Conservation (phyloP, 2,329 filamentous ascomycete species). For the Gremmenia infestans region DNA sequence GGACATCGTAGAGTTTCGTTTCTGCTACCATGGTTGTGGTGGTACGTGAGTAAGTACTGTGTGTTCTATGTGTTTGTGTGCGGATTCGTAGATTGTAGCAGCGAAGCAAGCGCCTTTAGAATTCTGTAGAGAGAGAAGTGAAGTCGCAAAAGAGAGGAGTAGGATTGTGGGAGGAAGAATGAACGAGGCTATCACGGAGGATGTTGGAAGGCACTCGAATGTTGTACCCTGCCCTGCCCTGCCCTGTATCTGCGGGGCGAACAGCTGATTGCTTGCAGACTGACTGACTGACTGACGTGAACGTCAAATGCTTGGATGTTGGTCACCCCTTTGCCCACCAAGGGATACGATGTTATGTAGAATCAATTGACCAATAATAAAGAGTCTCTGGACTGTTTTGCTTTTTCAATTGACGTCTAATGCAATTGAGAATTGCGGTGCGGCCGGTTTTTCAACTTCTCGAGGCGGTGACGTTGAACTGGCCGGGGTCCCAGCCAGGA, state of each 20-base stretch:
- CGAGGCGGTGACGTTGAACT: slow-evolving; percentile 1
- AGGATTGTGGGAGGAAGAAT: background rate
- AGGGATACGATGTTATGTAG: background rate
- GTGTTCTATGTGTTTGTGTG: background rate
- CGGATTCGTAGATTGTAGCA: background rate
- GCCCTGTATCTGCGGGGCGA: background rate
- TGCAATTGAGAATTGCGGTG: slow-evolving; percentile 2
- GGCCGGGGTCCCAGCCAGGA: background rate
- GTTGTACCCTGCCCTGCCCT: background rate
- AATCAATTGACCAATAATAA: slow-evolving; percentile 20
- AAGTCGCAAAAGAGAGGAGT: background rate
- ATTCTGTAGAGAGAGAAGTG: background rate
- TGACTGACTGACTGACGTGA: background rate
- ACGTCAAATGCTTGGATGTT: background rate
- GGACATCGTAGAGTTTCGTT: slow-evolving; percentile 88
- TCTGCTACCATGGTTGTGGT: slow-evolving; percentile 74
- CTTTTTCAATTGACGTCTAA: slow-evolving; percentile 4
- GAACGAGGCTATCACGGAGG: background rate
- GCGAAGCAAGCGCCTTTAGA: background rate
- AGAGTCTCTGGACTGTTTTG: background rate
- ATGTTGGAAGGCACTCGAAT: slow-evolving; percentile 4
- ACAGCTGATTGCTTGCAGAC: slow-evolving; percentile 21
- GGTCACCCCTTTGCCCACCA: background rate
- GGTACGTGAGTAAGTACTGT: background rate
- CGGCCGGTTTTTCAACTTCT: background rate